Base-by-base conservation (phyloP, 179 eudicot genomes). In the Corrigiola litoralis region DNA sequence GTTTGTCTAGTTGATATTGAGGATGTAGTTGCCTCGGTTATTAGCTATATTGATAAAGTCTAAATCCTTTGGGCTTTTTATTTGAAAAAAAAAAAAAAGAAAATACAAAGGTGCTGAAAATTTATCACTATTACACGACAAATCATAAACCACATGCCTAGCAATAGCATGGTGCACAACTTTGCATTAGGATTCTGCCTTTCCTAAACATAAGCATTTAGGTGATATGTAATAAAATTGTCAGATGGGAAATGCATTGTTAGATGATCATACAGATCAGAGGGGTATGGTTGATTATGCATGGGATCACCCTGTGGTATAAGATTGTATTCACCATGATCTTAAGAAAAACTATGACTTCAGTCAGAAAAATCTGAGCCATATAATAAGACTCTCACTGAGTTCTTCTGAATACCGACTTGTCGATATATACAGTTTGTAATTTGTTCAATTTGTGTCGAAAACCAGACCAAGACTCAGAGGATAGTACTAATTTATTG, bases 341-440 rank as follows among this genome's bases (percentile, higher is more conserved):
- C 62, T 88, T 1, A 83, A 81, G 69, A 73, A 23, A 14, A 60
- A 70, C 2, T 91, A 96, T 72, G 69, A 91, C 63, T 91, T 91
- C 65, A 81, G 82, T 20, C 6, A 34, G 13, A 41, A 71, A 6
- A 60, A 76, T 37, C 49, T 69, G 1, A 53, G 1, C 41, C 31
- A 1, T 91, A 96, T 73, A 65, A 78, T 44, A 31, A 24, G 0
- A 81, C 81, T 2, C 38, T 89, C 13, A 70, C 57, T 11, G 68
- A 81, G 28, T 91, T 86, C 78, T 89, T 77, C 32, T n/a, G 75
- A 83, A n/a, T 91, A 89, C 77, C 62, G 78, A 12, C 83, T 89
- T 63, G 85, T 91, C 4, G 96, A 91, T 68, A 89, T 89, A 86
- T 91, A 91, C 80, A 91, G 85, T 72, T 72, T 91, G 74, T 91